phyloP scores from a whole-genome alignment of 805 yeast species.

The Teunomyces aglyptinius region DNA sequence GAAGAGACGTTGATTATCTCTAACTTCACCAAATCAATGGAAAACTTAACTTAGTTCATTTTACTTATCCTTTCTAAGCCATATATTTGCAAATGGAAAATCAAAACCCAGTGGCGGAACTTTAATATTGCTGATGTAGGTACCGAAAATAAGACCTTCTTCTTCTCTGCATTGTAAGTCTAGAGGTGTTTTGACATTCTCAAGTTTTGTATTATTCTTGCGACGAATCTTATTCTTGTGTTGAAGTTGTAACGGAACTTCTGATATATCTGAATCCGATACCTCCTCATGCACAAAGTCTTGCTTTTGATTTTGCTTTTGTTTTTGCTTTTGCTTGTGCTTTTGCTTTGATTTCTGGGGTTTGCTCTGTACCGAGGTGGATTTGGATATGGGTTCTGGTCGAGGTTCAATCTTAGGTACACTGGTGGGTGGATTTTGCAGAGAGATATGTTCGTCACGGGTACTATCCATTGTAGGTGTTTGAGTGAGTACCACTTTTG shows the following conservation, averaged over 20 bases:
- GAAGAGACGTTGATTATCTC: constrained; percentile 1
- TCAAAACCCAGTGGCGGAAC: constrained; percentile 3
- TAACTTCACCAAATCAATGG: constrained; percentile 1
- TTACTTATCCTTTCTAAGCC: neutral
- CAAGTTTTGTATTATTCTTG: neutral
- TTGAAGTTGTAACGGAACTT: neutral
- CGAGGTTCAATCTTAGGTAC: neutral
- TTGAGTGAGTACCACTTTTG: constrained; percentile 14
- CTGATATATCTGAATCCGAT: neutral
- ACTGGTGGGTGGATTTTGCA: too few species aligned
- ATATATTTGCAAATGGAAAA: constrained; percentile 2
- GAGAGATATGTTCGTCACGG: too few species aligned
- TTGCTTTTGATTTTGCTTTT: too few species aligned
- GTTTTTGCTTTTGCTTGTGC: too few species aligned
- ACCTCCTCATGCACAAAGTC: neutral
- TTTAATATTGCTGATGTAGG: neutral
- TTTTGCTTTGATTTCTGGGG: too few species aligned
- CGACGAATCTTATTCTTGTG: neutral
- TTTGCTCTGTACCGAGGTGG: too few species aligned
- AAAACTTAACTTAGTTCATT: neutral
- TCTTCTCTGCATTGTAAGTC: neutral
- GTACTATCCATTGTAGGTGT: neutral
- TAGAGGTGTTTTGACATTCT: neutral
- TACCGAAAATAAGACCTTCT: neutral
- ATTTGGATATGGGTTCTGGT: neutral